Base-by-base conservation (phyloP, 1,139 yeast species). In the Candida labiduridarum region DNA sequence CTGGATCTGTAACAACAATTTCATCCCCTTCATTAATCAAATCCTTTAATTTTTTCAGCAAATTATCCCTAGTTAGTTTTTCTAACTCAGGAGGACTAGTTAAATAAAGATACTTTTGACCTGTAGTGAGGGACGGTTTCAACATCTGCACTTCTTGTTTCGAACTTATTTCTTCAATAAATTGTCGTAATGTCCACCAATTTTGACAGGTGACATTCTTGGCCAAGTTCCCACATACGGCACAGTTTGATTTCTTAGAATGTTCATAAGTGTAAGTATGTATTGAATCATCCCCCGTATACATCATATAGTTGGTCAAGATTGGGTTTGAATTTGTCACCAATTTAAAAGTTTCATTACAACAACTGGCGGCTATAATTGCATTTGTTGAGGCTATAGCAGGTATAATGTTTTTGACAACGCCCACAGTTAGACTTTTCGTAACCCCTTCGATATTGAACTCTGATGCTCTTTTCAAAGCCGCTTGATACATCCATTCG, bases 301-400 rank as follows among this genome's bases (percentile, higher is more conserved):
- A 89, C 84, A 87, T 88, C 89, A 90, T 86, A 64, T 89, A 89
- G 66, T 91, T 92, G 57, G 84, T 82, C 58, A 90, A 69, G 36
- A 78, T 76, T 0, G 91, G 92, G 59, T 84, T 85, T 51, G 83
- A 73, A 48, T 83, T 79, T 0, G 96, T 85, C 27, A 88, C 76
- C 25, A 90, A 72, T 62, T 92, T 92, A 66, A 90, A 82, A 1
- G 89, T 91, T 64, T 92, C 97, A 59, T 87, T 88, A 62, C 96
- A 89, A 65, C 97, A 89, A 12, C 91, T 79, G 0, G 96, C 97
- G 2, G 98, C 97, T 41, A 94, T 83, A 34, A 94, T 80, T 2
- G 98, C 96, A 65, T 94, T 94, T 0, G 98, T 92, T 1, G 96
- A 87, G 0, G 97, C 96, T 50, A 92, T 89, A 1, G 97, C 94